These are phyloP conservation scores for Pseudozyma flocculosa DNA, from an alignment of 1,284 basidiomycete species.

Conservation along the genomic window DNA sequence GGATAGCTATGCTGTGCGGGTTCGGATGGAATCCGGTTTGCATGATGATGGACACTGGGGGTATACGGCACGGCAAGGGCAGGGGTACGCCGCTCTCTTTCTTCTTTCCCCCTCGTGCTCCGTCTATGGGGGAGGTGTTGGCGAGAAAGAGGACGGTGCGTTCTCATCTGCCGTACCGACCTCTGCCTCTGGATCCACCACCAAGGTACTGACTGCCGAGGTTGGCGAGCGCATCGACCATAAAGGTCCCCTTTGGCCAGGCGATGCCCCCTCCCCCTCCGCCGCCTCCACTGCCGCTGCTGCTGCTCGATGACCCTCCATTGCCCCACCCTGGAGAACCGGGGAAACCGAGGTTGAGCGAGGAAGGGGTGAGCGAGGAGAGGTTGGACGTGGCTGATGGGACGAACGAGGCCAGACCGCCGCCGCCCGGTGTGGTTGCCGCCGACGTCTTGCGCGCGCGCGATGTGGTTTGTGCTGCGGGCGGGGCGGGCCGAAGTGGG, in stretches of 20 bases:
- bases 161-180: neutral
- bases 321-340: conserved; percentile 1
- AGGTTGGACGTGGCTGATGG: neutral
- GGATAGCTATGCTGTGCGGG: too few species aligned
- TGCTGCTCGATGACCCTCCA: neutral
- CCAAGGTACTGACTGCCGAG: conserved; percentile 33
- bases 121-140: too few species aligned
- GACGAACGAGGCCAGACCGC: conserved; percentile 2
- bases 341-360: conserved; percentile 1
- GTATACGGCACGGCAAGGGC: too few species aligned
- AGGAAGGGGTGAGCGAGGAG: neutral
- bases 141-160: too few species aligned
- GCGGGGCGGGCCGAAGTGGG: neutral
- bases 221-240: conserved; percentile 33
- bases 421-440: conserved; percentile 5
- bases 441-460: conserved; percentile 20
- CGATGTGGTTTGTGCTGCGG: conserved; percentile 14
- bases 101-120: too few species aligned
- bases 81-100: too few species aligned
- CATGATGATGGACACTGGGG: too few species aligned
- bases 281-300: neutral
- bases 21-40: too few species aligned
- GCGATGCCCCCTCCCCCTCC: conserved; percentile 5
- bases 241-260: conserved; percentile 32
- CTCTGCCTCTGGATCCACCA: neutral